Conservation (phyloP, 1,284 basidiomycete species). For the Agroathelia rolfsii region DNA sequence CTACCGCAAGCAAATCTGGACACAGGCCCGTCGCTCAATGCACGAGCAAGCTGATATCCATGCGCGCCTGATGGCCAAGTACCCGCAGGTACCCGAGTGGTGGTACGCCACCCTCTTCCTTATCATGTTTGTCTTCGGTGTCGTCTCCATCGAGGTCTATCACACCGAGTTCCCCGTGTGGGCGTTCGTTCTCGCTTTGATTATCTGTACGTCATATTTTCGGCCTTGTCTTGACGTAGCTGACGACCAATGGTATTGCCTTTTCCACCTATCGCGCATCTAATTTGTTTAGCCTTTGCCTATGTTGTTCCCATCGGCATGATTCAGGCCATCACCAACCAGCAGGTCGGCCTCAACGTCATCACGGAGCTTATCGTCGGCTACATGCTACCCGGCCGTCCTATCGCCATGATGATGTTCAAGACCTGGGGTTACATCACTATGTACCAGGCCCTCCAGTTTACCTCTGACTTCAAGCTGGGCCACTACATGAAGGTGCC, state of each 20-base stretch:
- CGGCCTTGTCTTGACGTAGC: constrained; percentile 15
- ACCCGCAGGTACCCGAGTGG: constrained; percentile 72
- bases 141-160: constrained; percentile 42
- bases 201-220: constrained; percentile 25
- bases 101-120: constrained; percentile 49
- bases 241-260: constrained; percentile 9
- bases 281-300: constrained; percentile 29
- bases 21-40: constrained; percentile 51
- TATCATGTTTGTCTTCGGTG: constrained; percentile 41
- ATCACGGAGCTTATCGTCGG: constrained; percentile 53
- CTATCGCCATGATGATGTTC: constrained; percentile 55
- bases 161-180: constrained; percentile 31
- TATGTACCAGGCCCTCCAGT: constrained; percentile 36
- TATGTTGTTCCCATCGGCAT: constrained; percentile 62
- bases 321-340: constrained; percentile 56
- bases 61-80: constrained; percentile 71
- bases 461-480: constrained; percentile 61
- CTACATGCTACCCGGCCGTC: constrained; percentile 40
- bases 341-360: constrained; percentile 51
- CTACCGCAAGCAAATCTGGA: constrained; percentile 72
- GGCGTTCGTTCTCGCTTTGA: constrained; percentile 38
- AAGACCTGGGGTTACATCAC: constrained; percentile 41
- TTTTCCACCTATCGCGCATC: constrained; percentile 28
- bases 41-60: constrained; percentile 81
- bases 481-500: constrained; percentile 68